Evolutionary conservation across 1,284 basidiomycete genomes (phyloP).

Genomic region (Leccinum colubrinum): DNA sequence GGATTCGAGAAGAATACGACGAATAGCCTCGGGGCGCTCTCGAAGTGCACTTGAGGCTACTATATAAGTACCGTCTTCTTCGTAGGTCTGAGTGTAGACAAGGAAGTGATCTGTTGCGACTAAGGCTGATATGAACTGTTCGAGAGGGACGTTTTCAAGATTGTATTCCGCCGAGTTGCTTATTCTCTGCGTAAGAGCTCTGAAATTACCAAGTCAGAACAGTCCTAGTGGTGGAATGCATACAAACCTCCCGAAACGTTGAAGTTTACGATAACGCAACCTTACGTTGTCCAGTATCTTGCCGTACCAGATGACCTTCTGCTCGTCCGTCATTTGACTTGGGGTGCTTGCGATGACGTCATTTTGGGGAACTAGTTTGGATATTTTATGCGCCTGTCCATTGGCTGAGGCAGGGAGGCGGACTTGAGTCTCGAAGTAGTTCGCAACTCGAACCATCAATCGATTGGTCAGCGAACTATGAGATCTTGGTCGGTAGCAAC

Average conservation of each 20-base stretch:
- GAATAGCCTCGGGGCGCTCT: conserved; percentile 80
- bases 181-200: conserved; percentile 82
- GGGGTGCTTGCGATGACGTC: conserved; percentile 26
- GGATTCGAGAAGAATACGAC: conserved; percentile 80
- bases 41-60: conserved; percentile 84
- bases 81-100: conserved; percentile 88
- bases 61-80: conserved; percentile 93
- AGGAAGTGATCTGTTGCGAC: conserved; percentile 92
- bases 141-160: conserved; percentile 79
- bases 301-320: conserved; percentile 86
- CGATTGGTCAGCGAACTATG: conserved; percentile 83
- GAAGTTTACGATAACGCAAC: conserved; percentile 90
- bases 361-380: conserved; percentile 24
- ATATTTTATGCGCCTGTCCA: conserved; percentile 22
- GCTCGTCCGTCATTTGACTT: conserved; percentile 70
- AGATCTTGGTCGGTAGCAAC: conserved; percentile 1
- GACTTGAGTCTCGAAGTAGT: conserved; percentile 94
- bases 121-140: conserved; percentile 78
- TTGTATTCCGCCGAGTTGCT: conserved; percentile 96
- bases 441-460: conserved; percentile 86
- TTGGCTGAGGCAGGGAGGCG: conserved; percentile 58
- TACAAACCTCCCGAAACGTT: conserved; percentile 84
- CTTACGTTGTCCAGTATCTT: conserved; percentile 95
- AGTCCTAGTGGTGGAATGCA: conserved; percentile 1
- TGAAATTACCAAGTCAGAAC: conserved; percentile 30